Base-by-base conservation (phyloP, 2,329 filamentous ascomycete species). In the Epichloe sibirici region DNA sequence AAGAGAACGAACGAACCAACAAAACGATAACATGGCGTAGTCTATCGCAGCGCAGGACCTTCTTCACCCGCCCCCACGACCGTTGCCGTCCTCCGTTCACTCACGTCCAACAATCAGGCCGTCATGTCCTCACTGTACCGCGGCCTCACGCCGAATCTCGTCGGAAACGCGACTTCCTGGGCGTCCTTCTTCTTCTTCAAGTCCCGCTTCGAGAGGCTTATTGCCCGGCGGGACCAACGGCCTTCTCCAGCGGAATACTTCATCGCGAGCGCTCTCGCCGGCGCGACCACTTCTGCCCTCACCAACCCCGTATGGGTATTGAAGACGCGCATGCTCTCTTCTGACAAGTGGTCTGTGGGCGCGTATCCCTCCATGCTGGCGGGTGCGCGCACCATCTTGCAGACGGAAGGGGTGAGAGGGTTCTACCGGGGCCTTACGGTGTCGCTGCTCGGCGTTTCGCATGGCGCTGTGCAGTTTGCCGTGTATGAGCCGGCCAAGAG, bases 241-340 rank as follows among this genome's bases (percentile, higher is more conserved):
- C 62, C 64, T 42, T 58, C 75, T 3, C 78, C 81, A 5, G 74
- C 74, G 28, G 89, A 95, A 68, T 95, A 90, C 71, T 91, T 96
- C 65, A 62, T 85, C 46, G 82, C 90, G 4, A 90, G 87, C 37
- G 86, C 74, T n/a, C 63, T 76, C 31, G 73, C 77, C 58, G 90
- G 91, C 34, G 74, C 85, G 17, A 68, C 88, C 42, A 95, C 90
- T 2, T 86, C 90, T 44, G 71, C 88, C 34, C 76, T 91, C 58
- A 97, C 93, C 34, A 97, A 97, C 66, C 93, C 93, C 2, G 84
- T 98, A 61, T 98, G 93, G 93, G 93, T 98, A 3, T 82, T 98
- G 66, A 97, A 97, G 74, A 97, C 91, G 8, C 86, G 93, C 57
- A 97, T 98, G 90, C 75, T 97, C 25, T 89, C 90, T 34, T 90